Evolutionary conservation across 2,329 filamentous ascomycete species (phyloP), one percentile per base, ranked within the genome.

Genomic region (Calonectria ilicicola): DNA sequence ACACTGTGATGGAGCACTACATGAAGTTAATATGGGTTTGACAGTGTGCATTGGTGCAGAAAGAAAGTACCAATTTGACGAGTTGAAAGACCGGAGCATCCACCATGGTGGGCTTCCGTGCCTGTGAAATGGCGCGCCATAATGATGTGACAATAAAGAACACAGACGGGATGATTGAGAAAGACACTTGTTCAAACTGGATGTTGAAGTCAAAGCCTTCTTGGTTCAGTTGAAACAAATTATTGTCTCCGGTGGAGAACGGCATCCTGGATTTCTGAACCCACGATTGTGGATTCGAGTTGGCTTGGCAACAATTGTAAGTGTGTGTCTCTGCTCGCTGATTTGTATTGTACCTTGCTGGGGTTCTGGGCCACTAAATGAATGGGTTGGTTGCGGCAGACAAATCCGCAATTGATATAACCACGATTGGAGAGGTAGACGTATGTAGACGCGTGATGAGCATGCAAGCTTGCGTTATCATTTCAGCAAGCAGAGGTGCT

Each of bases 121-220:
- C 38, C 29, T 70, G 67, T n/a, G 60, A 70, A 19, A 65, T 15
- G 7, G 67, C 58, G 5, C 67, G 67, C 67, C 67, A 70, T 70
- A 65, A 42, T 49, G 67, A 70, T n/a, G 67, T 65, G n/a, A 65
- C 5, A 10, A 70, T 70, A 14, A 70, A 70, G 14, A 70, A 46
- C 1, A 32, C 49, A 3, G 67, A 70, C 2, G 67, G 67, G 35
- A 70, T 70, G 49, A 70, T 70, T 35, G 67, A 70, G 62, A 70
- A 70, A 32, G 65, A 70, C 14, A 70, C 23, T 19, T 70, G 67
- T 32, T 70, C 67, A 23, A 70, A 70, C 38, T 70, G 60, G 10
- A 70, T n/a, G 47, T 70, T 70, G 29, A 70, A 70, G 40, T 70
- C 67, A 23, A 70, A 70, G 17, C 29, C n/a, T 14, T 65, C 67